These are phyloP conservation scores for Seminavis robusta DNA, from an alignment of 108 stramenopile species.

Conservation along the genomic window DNA sequence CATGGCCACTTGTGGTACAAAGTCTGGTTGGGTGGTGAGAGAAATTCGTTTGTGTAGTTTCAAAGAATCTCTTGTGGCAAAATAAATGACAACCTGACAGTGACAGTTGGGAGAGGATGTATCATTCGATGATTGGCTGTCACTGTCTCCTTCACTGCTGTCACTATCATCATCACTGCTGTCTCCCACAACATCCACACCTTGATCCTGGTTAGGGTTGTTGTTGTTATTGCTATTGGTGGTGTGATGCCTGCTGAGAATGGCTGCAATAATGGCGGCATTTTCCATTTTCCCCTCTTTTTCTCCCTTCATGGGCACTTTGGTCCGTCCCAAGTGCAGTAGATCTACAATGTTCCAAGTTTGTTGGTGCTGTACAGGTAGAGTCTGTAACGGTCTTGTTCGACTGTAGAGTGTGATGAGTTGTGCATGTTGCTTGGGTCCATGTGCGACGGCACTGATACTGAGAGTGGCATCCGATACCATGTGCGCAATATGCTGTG, in stretches of 20 bases:
- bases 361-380: constrained; percentile 8
- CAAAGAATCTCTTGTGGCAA: constrained; percentile 51
- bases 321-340: constrained; percentile 60
- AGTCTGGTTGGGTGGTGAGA: constrained; percentile 35
- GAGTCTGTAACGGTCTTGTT: constrained; percentile 47
- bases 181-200: background rate
- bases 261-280: constrained; percentile 53
- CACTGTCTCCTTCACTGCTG: constrained; percentile 16
- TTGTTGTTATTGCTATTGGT: constrained; percentile 26
- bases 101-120: constrained; percentile 7
- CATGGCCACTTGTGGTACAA: constrained; percentile 55
- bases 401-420: constrained; percentile 53
- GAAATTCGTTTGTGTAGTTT: constrained; percentile 58
- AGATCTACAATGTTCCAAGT: constrained; percentile 66
- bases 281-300: constrained; percentile 73
- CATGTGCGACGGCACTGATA: constrained; percentile 59
- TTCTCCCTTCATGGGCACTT: constrained; percentile 47
- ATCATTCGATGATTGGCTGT: background rate
- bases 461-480: constrained; percentile 68
- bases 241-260: constrained; percentile 42
- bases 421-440: constrained; percentile 14
- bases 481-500: constrained; percentile 34
- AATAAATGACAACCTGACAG: constrained; percentile 61
- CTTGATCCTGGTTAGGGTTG: constrained; percentile 9
- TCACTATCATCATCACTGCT: constrained; percentile 19